Evolutionary conservation across 2,329 filamentous ascomycete genomes (phyloP).

Genomic region (Pseudopithomyces maydicus): DNA sequence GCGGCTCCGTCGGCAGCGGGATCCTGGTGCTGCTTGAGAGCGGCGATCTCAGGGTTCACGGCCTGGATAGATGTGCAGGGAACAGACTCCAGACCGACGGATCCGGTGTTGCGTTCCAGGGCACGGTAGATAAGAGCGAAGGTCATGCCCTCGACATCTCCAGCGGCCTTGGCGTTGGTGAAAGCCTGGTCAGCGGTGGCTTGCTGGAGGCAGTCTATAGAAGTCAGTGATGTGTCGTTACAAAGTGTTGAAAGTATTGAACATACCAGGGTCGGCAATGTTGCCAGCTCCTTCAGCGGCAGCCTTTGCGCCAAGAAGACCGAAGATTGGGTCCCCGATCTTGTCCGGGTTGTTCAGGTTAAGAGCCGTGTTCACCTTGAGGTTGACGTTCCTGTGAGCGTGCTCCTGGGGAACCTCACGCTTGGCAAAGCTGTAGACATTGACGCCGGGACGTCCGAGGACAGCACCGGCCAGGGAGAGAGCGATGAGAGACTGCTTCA

Average conservation of each 20-base stretch:
- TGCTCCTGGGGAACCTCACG: slow-evolving; percentile 65
- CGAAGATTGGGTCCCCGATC: slow-evolving; percentile 58
- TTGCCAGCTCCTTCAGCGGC: slow-evolving; percentile 55
- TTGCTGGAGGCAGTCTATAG: slow-evolving; percentile 62
- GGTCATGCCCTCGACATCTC: slow-evolving; percentile 60
- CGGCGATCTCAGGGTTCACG: slow-evolving; percentile 68
- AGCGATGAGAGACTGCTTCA: slow-evolving; percentile 41
- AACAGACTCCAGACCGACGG: slow-evolving; percentile 62
- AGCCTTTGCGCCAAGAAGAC: slow-evolving; percentile 58
- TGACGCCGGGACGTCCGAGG: slow-evolving; percentile 30
- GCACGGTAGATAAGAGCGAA: slow-evolving; percentile 59
- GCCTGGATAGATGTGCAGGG: slow-evolving; percentile 61
- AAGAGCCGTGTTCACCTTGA: slow-evolving; percentile 51
- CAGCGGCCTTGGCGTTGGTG: slow-evolving; percentile 61
- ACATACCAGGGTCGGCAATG: slow-evolving; percentile 52
- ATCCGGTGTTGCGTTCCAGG: slow-evolving; percentile 65
- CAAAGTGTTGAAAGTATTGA: not conserved
- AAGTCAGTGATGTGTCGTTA: slow-evolving; percentile 12
- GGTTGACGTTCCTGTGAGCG: slow-evolving; percentile 58
- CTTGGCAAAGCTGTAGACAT: slow-evolving; percentile 21
- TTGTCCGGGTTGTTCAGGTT: slow-evolving; percentile 54
- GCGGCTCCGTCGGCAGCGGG: slow-evolving; percentile 64
- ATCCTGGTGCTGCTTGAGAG: slow-evolving; percentile 69
- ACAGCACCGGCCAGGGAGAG: slow-evolving; percentile 37
- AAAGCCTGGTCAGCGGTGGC: slow-evolving; percentile 63